Base-by-base conservation (phyloP, 192 early-diverging fungal species). In the Helicostylum pulchrum region DNA sequence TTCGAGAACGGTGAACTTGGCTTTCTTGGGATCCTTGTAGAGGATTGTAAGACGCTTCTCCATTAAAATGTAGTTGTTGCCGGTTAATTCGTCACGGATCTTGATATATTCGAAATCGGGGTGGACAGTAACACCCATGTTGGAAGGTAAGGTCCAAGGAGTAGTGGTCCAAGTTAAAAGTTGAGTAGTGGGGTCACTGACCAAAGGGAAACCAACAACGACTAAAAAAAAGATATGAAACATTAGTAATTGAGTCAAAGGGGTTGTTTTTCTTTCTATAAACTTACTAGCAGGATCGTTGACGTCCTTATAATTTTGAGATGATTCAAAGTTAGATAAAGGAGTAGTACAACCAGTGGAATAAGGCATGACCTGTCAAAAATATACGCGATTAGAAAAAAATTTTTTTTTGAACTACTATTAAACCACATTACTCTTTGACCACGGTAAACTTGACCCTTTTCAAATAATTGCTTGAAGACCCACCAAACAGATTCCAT, bases 401-500 rank as follows among this genome's bases (percentile, higher is more conserved):
- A 26, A 9, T 2, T 2, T 12, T 45, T 9, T 45, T 45, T 45
- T 15, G 10, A 45, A 1, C 44, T 15, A 9, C 8, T 45, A 45
- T 9, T 45, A 15, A 15, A 45, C 14, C 14, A 45, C 44, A 12
- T 65, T 44, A 71, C 72, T 59, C 83, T 85, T 69, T 93, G 79
- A 53, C 96, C 95, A 52, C 87, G 92, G 80, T 99, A 99, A 7
- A 99, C 94, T 65, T 94, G 92, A 57, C 83, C 94, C 81, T 96
- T 96, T 32, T 93, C 87, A 62, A 87, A 95, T 36, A 99, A 85
- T 77, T 95, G 88, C 86, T 94, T 93, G 79, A 99, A 98, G 12
- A 94, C 93, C 97, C 97, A 99, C 97, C 97, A 99, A 32, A 94
- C 95, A 30, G 91, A 90, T 77, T 99, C 97, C 97, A 99, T 99